phyloP scores from a whole-genome alignment of 176 grass and related monocot genomes.

The Ensete glaucum region DNA sequence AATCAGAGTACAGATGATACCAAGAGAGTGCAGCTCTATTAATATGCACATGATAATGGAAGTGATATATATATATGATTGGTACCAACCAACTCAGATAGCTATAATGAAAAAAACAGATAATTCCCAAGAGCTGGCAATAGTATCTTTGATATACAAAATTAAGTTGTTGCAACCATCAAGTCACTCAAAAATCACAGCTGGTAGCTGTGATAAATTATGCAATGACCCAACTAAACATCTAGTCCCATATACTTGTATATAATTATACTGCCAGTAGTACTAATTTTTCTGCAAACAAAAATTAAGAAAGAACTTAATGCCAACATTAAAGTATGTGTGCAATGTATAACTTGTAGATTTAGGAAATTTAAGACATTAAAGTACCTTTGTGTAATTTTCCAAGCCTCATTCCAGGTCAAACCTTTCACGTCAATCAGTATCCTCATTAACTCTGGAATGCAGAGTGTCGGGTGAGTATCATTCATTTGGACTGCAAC shows the following conservation, averaged over 20 bases:
- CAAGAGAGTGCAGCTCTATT: background rate
- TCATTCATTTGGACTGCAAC: conserved; percentile 99
- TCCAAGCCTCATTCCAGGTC: conserved; percentile 76
- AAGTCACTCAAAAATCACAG: too few species aligned
- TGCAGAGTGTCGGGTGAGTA: conserved; percentile 96
- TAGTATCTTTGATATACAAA: too few species aligned
- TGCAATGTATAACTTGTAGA: too few species aligned
- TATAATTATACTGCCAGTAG: background rate
- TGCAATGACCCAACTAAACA: background rate
- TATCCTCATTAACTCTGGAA: conserved; percentile 96
- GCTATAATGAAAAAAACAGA: background rate
- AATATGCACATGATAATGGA: background rate
- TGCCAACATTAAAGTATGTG: too few species aligned
- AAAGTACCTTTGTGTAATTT: conserved; percentile 82
- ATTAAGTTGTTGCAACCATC: too few species aligned
- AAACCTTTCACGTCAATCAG: conserved; percentile 89
- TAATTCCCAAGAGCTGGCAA: background rate
- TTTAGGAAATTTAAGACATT: background rate
- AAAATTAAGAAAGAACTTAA: background rate
- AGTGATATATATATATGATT: background rate
- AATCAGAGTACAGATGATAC: conserved; percentile 15
- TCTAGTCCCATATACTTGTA: background rate
- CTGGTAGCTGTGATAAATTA: background rate
- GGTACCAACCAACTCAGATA: background rate
- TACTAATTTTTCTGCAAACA: background rate